Base-by-base conservation (phyloP, 2,329 filamentous ascomycete genomes). In the Curvularia sp. region DNA sequence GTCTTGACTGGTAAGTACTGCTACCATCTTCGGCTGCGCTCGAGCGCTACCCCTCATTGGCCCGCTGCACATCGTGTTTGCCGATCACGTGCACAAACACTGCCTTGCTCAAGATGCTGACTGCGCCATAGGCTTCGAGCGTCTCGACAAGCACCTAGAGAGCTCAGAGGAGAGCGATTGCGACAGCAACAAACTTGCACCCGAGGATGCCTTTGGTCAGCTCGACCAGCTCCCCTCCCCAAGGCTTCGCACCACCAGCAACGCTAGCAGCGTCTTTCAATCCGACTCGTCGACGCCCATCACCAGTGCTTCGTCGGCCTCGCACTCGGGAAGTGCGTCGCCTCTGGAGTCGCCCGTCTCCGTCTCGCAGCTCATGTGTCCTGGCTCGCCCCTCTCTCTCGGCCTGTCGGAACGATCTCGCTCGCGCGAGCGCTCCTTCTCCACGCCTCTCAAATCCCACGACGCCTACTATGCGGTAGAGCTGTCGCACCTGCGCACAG, bases 1-100 rank as follows among this genome's bases (percentile, higher is more conserved):
- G 76, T 82, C 33, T 70, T 75, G 62, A 82, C 80, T 48, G 72
- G 78, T 58, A 77, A 60, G 76, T 18, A 18, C 18, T 18, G 18
- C 18, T 74, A 42, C 13, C 42, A 43, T 10, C 53, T 33, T 39
- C 12, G 41, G 26, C 52, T 28, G n/a, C 31, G 46, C 53, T 12
- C 43, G 24, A 39, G 12, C 35, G 13, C 33, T 44, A 18, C 33
- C 33, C 53, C 33, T 33, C 33, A 59, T 51, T 58, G 44, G 58
- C 47, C 48, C 18, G 18, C 7, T 18, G 26, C 15, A n/a, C 48
- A 58, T 52, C 55, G 53, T 58, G 51, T 48, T 33, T 33, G 28
- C 18, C 59, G 58, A 53, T 55, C 41, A 57, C 53, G 35, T 52
- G 35, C 49, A 41, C n/a, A 48, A 31, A 31, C 24, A n/a, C 13